phyloP scores from a whole-genome alignment of 495 filamentous ascomycete genomes.

The Aspergillus mulundensis region DNA sequence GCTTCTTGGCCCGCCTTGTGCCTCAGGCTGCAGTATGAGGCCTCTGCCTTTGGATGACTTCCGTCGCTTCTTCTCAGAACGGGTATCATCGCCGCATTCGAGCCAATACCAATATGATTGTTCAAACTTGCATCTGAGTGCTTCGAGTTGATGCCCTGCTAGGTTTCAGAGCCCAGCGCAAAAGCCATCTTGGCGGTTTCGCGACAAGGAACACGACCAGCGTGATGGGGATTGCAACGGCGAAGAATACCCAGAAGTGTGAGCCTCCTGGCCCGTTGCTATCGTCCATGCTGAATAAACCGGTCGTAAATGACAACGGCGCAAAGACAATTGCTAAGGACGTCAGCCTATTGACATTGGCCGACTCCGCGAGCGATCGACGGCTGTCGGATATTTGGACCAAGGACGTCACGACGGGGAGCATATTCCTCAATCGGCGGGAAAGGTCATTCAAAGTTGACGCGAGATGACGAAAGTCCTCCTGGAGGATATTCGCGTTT shows the following conservation, averaged over 20 bases:
- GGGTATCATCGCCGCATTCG: too few relatives aligned
- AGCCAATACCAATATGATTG: too few relatives aligned
- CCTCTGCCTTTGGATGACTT: too few relatives aligned
- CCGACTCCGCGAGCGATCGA: neutral
- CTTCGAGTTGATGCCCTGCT: too few relatives aligned
- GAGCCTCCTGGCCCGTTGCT: neutral
- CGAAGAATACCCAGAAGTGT: conserved; percentile 7
- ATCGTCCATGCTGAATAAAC: conserved; percentile 4
- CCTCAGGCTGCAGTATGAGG: too few relatives aligned
- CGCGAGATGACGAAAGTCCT: neutral
- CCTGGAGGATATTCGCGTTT: neutral
- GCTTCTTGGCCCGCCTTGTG: too few relatives aligned
- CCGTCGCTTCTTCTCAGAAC: too few relatives aligned
- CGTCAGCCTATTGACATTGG: conserved; percentile 3
- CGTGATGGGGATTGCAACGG: conserved; percentile 4
- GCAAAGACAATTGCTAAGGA: conserved; percentile 1
- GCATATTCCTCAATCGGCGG: conserved; percentile 1
- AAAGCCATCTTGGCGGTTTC: neutral
- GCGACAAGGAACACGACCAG: conserved; percentile 1
- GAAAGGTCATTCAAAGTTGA: neutral
- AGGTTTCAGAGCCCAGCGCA: neutral
- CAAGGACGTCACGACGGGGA: conserved; percentile 2
- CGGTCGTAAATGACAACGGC: conserved; percentile 3
- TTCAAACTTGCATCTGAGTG: too few relatives aligned
- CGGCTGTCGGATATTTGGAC: conserved; percentile 7